Conservation (phyloP, 106 monocot species). For the Dendrobium chrysotoxum region DNA sequence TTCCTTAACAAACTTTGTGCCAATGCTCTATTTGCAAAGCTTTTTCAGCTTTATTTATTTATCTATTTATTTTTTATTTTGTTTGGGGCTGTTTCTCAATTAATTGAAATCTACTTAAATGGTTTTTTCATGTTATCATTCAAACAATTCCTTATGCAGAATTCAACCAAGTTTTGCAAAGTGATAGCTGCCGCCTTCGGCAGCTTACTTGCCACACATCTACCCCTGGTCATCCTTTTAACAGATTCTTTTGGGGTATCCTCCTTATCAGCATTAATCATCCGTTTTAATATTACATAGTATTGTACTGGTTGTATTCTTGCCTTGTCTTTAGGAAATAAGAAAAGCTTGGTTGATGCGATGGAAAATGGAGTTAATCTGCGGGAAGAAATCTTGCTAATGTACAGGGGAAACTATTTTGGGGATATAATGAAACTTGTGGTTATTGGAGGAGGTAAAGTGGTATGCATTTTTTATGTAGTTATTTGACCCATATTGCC, state of each 20-base stretch:
- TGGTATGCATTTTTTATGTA: constrained; percentile 7
- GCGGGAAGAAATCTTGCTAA: constrained; percentile 68
- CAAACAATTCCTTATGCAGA: constrained; percentile 30
- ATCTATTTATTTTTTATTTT: constrained; percentile 1
- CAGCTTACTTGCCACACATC: constrained; percentile 90
- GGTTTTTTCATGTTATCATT: not conserved
- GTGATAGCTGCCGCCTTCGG: constrained; percentile 79
- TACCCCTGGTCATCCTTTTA: constrained; percentile 60
- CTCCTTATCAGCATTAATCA: not conserved
- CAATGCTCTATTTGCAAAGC: not conserved
- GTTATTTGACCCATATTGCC: not conserved
- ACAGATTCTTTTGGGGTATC: constrained; percentile 98
- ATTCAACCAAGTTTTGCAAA: constrained; percentile 93
- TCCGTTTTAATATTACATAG: not conserved
- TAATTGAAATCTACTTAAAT: not conserved
- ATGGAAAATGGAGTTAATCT: constrained; percentile 81
- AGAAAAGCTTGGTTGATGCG: constrained; percentile 97
- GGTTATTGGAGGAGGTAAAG: constrained; percentile 92
- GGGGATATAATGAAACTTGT: constrained; percentile 92
- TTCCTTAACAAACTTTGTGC: constrained; percentile 7
- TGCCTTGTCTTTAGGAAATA: constrained; percentile 48
- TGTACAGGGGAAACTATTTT: constrained; percentile 74
- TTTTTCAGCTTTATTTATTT: not conserved
- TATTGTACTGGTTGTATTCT: not conserved
- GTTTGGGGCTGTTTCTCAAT: not conserved